phyloP scores from a whole-genome alignment of 805 yeast genomes.

The Spathaspora sp. region DNA sequence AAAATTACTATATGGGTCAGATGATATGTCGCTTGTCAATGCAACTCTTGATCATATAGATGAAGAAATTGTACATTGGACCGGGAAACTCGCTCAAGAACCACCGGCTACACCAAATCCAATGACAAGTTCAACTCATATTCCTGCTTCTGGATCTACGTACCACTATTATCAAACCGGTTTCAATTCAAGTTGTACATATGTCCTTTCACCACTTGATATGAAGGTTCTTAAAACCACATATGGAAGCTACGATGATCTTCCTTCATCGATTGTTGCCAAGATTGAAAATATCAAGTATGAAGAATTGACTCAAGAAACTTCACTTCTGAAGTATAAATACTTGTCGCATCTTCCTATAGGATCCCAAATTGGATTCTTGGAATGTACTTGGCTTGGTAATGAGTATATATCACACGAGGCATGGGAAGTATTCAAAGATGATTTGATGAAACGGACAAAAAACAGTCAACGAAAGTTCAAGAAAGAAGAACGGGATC shows the following conservation, averaged over 20 bases:
- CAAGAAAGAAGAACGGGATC: constrained; percentile 58
- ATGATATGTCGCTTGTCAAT: constrained; percentile 43
- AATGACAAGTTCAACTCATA: not conserved
- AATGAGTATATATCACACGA: constrained; percentile 29
- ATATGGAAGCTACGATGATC: constrained; percentile 55
- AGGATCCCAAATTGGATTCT: constrained; percentile 78
- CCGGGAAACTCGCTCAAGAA: constrained; percentile 14
- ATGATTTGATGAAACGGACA: constrained; percentile 57
- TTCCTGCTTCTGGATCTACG: constrained; percentile 19
- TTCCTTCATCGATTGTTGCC: constrained; percentile 64
- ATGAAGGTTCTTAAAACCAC: constrained; percentile 63
- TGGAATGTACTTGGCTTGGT: constrained; percentile 79
- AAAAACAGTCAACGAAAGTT: constrained; percentile 46
- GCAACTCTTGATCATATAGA: constrained; percentile 57
- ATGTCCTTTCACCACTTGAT: constrained; percentile 75
- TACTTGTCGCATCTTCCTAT: constrained; percentile 78
- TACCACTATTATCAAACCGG: constrained; percentile 79
- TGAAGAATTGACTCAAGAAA: constrained; percentile 61
- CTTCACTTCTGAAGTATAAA: constrained; percentile 57
- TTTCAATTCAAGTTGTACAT: constrained; percentile 58
- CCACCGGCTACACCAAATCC: not conserved
- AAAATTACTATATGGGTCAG: constrained; percentile 50
- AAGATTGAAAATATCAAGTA: constrained; percentile 67
- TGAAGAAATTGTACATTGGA: constrained; percentile 37
- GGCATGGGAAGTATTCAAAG: constrained; percentile 44